phyloP scores from a whole-genome alignment of 1,284 basidiomycete genomes.

The Leccinum pseudoinsigne region DNA sequence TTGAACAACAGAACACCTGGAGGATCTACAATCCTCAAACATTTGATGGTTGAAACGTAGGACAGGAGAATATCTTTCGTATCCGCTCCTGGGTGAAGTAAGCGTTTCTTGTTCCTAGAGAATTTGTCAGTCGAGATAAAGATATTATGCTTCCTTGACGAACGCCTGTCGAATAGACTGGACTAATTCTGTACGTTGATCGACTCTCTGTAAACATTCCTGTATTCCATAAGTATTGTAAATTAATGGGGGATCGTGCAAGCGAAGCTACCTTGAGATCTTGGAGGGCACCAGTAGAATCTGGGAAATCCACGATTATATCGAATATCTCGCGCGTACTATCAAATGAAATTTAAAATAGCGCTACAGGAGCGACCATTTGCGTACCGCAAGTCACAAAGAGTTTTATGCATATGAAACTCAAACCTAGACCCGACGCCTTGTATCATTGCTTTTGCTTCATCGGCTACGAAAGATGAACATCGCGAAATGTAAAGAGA shows the following conservation, averaged over 20 bases:
- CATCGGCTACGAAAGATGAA: slow-evolving; percentile 50
- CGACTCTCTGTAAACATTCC: slow-evolving; percentile 79
- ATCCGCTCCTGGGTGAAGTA: slow-evolving; percentile 95
- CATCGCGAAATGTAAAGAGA: slow-evolving; percentile 19
- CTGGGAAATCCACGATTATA: slow-evolving; percentile 93
- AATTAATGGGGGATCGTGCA: not conserved
- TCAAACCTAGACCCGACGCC: slow-evolving; percentile 88
- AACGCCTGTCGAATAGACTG: slow-evolving; percentile 70
- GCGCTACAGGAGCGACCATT: not conserved
- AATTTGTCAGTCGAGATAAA: slow-evolving; percentile 8
- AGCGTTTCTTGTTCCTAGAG: slow-evolving; percentile 75
- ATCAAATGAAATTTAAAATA: slow-evolving; percentile 4
- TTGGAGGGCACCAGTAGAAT: slow-evolving; percentile 82
- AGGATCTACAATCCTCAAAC: slow-evolving; percentile 88
- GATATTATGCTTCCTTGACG: slow-evolving; percentile 25
- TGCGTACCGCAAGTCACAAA: slow-evolving; percentile 81
- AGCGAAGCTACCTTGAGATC: slow-evolving; percentile 73
- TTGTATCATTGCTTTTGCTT: slow-evolving; percentile 70
- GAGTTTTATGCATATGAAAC: slow-evolving; percentile 86
- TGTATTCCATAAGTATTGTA: slow-evolving; percentile 28
- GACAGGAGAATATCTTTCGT: slow-evolving; percentile 90
- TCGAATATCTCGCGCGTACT: slow-evolving; percentile 92
- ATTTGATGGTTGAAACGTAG: slow-evolving; percentile 95
- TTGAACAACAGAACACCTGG: slow-evolving; percentile 91
- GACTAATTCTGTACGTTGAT: slow-evolving; percentile 73